Evolutionary conservation across 257 asterid genomes (phyloP), one percentile per base, ranked within the genome.

Genomic region (Scutellaria galericulata): DNA sequence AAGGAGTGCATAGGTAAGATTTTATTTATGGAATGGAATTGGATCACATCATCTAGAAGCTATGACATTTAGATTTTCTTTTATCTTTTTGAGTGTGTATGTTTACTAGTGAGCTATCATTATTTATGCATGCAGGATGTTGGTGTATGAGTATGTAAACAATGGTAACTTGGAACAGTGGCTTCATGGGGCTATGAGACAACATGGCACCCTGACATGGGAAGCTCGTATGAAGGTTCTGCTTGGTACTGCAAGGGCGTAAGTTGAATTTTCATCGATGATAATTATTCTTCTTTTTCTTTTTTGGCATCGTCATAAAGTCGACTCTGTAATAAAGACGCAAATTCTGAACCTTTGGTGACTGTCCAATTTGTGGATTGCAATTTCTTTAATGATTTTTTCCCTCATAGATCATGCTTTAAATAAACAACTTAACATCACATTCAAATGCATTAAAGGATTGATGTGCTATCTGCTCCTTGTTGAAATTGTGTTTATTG

Each of bases 181-280:
- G 98, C 96, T 93, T 81, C 98, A 91, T 70, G 98, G 97, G 67
- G 91, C 96, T 24, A 89, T 91, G 96, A 82, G 94, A 70, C 96
- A 91, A 68, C 82, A 85, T 14, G 96, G 98, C 5, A 85, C 82
- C 15, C 85, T 93, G 46, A 86, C 96, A 27, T 94, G 98, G 98
- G 97, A 94, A 77, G 96, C 95, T 41, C 96, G 98, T 0, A 86
- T 94, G 89, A 94, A 94, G 85, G 94, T 94, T 80, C 89, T 94
- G 48, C 96, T 94, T 41, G 96, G 97, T 24, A 93, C 98, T 20
- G 97, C 98, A 15, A 93, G 84, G 72, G 98, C 98, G 98, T 94
- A 87, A 89, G 96, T 84, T 35, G 68, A 75, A 11, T 66, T 70
- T 46, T 53, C 13, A 64, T 7, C 47, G 41, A 22, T 10, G 9